Base-by-base conservation (phyloP, 305 asterid genomes). In the Fraxinus ornus region DNA sequence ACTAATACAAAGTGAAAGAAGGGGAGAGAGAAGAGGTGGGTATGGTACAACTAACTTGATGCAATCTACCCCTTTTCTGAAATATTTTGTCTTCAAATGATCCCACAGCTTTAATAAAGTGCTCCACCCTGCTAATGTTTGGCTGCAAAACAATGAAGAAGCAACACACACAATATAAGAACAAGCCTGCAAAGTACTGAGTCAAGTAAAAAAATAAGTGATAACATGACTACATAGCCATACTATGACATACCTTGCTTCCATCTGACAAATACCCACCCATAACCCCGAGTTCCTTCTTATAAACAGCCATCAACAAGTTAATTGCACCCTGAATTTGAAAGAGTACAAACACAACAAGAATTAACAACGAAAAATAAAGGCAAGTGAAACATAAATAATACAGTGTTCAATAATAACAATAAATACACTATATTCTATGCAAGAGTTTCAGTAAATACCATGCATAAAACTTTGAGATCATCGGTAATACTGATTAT, bases 61-160 rank as follows among this genome's bases (percentile, higher is more conserved):
- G 97, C 84, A 93, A 68, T 66, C 93, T 89, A 60, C 93, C 94
- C 86, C 99, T 92, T 87, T 97, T 97, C 88, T 89, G 97, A 86
- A 94, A 97, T 85, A 97, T 94, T 83, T 90, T 94, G 81, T 97
- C 98, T 89, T 97, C 98, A 83, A 83, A 97, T 15, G 92, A 89
- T 74, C 97, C 99, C 75, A 96, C 97, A 57, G 99, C 98, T 89
- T 96, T 97, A 85, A 97, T 97, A 77, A 93, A 94, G 85, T 89
- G 95, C 76, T 97, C 98, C 83, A 97, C 98, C 84, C 88, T 85
- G 88, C 87, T 82, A 80, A 94, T 89, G 86, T 93, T 90, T 52
- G 97, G 97, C 98, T 97, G 92, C 78, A 75, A 83, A 85, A 57
- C 22, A 73, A 80, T 30, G 55, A 36, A 82, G 47, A 83, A 52